A percentile compares a stretch with the other conserved stretches of the same genome.
phyloP scores from a whole-genome alignment of 371 early-diverging fungal genomes.

The Mucor racemosus region DNA sequence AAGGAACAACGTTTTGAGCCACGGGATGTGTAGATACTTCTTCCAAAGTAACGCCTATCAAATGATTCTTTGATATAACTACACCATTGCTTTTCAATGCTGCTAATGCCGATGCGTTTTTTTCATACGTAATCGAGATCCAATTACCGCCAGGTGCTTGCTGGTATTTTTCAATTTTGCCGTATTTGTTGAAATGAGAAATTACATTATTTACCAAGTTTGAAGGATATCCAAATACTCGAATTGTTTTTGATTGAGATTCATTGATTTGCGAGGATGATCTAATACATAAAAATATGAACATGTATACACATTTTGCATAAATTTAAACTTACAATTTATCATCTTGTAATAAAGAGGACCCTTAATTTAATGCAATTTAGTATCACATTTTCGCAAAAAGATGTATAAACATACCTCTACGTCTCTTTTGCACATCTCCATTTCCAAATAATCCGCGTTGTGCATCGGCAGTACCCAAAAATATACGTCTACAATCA shows the following conservation, averaged over 20 bases:
- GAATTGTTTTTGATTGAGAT: conserved; percentile 18
- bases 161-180: conserved; percentile 34
- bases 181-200: conserved; percentile 37
- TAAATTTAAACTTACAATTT: not conserved
- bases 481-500: not conserved
- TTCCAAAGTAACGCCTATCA: conserved; percentile 17
- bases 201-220: conserved; percentile 32
- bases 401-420: conserved; percentile 6
- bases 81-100: conserved; percentile 43
- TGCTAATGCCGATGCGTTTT: conserved; percentile 27
- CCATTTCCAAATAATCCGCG: conserved; percentile 29
- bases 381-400: not conserved
- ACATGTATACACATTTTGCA: no score
- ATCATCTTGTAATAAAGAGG: not conserved
- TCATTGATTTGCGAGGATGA: not conserved
- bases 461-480: conserved; percentile 6
- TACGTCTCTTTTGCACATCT: conserved; percentile 6
- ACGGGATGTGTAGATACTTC: not conserved
- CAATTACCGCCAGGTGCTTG: conserved; percentile 42
- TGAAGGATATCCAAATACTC: conserved; percentile 48
- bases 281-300: not conserved
- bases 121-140: conserved; percentile 43
- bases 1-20: not conserved
- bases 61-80: conserved; percentile 17
- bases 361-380: not conserved